Evolutionary conservation across 768 basidiomycete species (phyloP), one percentile per base, ranked within the genome.

Genomic region (Leccinum variicolor): DNA sequence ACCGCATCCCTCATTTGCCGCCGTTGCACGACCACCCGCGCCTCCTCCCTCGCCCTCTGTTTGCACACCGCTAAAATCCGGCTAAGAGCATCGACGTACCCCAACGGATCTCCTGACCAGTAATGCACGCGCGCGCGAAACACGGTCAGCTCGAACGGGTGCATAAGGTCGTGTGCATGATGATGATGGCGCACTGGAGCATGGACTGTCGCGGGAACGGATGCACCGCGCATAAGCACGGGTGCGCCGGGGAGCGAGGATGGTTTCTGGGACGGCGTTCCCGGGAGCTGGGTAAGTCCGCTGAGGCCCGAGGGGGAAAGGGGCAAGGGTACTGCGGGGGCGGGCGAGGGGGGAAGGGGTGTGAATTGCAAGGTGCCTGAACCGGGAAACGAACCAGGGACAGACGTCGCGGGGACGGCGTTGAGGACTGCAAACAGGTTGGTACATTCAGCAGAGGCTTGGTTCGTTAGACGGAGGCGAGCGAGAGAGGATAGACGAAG

Each of bases 391-490:
- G 83, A 84, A 46, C 73, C 69, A 21, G 83, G 85, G 1, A 83
- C 73, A 15, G 82, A 74, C 0, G 69, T 61, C 1, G 84, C 79
- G 55, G 83, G 79, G 47, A 87, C 79, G 29, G 78, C 76, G 59
- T 83, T 80, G 48, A 93, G 81, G 25, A 86, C 85, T 17, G 81
- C 74, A 70, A 90, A 93, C 23, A 94, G 79, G 72, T 91, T 91
- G 10, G 82, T 85, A 69, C 87, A 88, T 73, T 94, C 91, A 23
- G 89, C 89, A 1, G 89, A 82, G n/a, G 86, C 86, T 69, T 94
- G 91, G 68, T 92, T 92, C 76, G 87, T 92, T 49, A 94, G 81
- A 48, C 91, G 85, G 47, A 94, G 80, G 17, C 91, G 86, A 47
- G 91, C 84, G 28, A 94, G 82, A 55, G 84, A 84, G 26, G 89